These are phyloP conservation scores for Tolypocladium amazonense DNA, from an alignment of 2,329 filamentous ascomycete genomes.

Conservation along the genomic window DNA sequence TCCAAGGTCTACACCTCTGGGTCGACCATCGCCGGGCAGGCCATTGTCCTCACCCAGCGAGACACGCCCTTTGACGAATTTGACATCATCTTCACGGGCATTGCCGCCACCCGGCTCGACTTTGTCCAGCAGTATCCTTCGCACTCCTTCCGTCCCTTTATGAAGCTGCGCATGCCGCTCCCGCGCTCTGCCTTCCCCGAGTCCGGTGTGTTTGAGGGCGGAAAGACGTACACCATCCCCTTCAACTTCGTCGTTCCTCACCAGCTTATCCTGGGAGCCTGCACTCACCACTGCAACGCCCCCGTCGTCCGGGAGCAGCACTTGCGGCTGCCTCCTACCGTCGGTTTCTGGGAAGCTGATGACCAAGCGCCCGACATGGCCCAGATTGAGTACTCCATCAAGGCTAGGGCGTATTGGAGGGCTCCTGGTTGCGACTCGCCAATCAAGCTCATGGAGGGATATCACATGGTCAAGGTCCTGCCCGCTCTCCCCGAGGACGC, in stretches of 20 bases:
- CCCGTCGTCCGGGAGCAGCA: slow-evolving; percentile 40
- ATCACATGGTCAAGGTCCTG: slow-evolving; percentile 39
- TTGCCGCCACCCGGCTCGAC: slow-evolving; percentile 38
- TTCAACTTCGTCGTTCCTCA: slow-evolving; percentile 50
- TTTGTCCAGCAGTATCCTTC: slow-evolving; percentile 36
- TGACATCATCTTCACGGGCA: slow-evolving; percentile 42
- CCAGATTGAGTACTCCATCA: slow-evolving; percentile 40
- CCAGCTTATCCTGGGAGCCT: slow-evolving; percentile 45
- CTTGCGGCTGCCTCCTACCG: slow-evolving; percentile 40
- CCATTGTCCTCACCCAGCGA: slow-evolving; percentile 31
- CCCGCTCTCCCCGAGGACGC: slow-evolving; percentile 38
- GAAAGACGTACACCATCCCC: slow-evolving; percentile 37
- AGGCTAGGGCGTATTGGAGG: slow-evolving; percentile 29
- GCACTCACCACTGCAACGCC: slow-evolving; percentile 36
- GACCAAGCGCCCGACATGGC: slow-evolving; percentile 46
- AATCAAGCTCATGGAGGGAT: slow-evolving; percentile 27
- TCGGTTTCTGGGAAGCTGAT: slow-evolving; percentile 41
- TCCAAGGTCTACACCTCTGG: slow-evolving; percentile 46
- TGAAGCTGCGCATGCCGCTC: slow-evolving; percentile 46
- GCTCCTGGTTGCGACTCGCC: neutral
- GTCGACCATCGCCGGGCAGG: slow-evolving; percentile 38
- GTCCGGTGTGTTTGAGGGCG: slow-evolving; percentile 36
- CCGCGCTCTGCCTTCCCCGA: slow-evolving; percentile 33
- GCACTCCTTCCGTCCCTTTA: slow-evolving; percentile 39
- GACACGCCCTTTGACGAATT: slow-evolving; percentile 39